Conservation (phyloP, 441 rosid genomes). For the Sinapis alba region DNA sequence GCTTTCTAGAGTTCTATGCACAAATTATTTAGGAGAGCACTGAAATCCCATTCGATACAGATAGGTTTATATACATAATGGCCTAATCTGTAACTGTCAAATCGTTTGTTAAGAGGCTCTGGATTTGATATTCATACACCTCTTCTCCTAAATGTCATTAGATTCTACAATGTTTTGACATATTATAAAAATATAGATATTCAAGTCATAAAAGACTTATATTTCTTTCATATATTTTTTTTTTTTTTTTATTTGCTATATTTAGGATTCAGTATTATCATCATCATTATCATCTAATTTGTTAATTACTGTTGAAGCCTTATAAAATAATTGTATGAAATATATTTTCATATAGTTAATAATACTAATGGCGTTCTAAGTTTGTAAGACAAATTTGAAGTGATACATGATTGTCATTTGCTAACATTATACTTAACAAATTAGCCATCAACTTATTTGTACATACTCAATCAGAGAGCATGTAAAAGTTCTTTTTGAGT, state of each 20-base stretch:
- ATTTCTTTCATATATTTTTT: not conserved
- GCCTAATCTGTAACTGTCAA: not conserved
- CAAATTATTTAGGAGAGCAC: not conserved
- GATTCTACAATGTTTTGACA: not conserved
- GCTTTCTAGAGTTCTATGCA: not conserved
- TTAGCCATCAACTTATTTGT: not conserved
- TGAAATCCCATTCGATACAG: not conserved
- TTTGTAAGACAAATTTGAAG: not conserved
- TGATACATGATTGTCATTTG: not conserved
- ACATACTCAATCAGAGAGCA: not conserved
- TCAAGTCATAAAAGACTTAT: not conserved
- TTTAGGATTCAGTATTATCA: not conserved
- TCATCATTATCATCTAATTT: not conserved
- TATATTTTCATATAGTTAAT: not conserved
- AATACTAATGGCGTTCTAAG: not conserved
- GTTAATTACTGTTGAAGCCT: not conserved
- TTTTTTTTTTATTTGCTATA: not conserved
- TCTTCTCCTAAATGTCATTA: not conserved
- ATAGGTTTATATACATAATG: not conserved
- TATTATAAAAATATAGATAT: not conserved
- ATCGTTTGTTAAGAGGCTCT: not conserved
- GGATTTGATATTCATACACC: not conserved
- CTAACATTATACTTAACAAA: not conserved
- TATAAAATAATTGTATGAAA: not conserved
- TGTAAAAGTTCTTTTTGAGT: not conserved